Evolutionary conservation across 2,329 filamentous ascomycete species (phyloP).

Genomic region (Pseudogymnoascus sp.): DNA sequence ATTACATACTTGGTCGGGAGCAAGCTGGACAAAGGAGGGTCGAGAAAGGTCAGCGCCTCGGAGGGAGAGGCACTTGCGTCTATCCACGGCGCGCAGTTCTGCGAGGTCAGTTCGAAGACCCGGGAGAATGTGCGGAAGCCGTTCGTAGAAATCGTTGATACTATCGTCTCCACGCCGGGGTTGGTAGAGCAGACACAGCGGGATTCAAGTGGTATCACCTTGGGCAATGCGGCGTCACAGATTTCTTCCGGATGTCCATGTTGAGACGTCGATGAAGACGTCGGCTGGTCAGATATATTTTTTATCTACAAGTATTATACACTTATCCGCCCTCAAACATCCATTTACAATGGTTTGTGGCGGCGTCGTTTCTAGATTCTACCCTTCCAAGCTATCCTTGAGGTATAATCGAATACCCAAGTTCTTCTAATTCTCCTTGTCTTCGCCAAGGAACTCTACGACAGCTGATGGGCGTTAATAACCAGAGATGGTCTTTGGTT

Average conservation of each 20-base stretch:
- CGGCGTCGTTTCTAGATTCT: neutral
- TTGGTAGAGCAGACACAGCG: slow-evolving; percentile 29
- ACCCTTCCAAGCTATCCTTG: neutral
- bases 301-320: slow-evolving; percentile 4
- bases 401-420: neutral
- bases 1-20: slow-evolving; percentile 46
- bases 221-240: neutral
- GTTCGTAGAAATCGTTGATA: slow-evolving; percentile 47
- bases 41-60: slow-evolving; percentile 39
- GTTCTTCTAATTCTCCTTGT: slow-evolving; percentile 36
- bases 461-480: slow-evolving; percentile 43
- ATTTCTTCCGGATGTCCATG: neutral
- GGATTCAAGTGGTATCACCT: neutral
- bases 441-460: slow-evolving; percentile 52
- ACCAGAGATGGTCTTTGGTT: neutral
- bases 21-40: slow-evolving; percentile 43
- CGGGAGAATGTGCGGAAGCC: slow-evolving; percentile 44
- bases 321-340: neutral
- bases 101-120: slow-evolving; percentile 49
- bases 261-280: neutral
- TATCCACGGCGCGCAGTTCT: slow-evolving; percentile 41
- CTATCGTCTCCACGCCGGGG: slow-evolving; percentile 40
- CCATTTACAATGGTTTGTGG: slow-evolving; percentile 1
- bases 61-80: slow-evolving; percentile 43
- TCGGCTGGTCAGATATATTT: neutral